Base-by-base conservation (phyloP, 345 rosid genomes). In the Syzygium aqueum region DNA sequence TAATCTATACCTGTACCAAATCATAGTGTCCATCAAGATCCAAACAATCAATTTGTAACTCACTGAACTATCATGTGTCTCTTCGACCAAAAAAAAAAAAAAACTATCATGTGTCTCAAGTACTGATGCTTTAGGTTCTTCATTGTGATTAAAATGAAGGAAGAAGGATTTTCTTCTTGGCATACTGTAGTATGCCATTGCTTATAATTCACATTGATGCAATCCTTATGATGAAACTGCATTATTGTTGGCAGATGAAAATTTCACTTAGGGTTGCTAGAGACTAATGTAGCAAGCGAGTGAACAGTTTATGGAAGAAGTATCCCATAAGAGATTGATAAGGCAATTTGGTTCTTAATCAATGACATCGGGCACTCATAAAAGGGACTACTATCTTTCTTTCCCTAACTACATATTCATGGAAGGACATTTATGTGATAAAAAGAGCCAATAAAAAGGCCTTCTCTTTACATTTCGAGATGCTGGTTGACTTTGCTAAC, bases 1-100 rank as follows among this genome's bases (percentile, higher is more conserved):
- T 91, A 85, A 67, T 88, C 92, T 22, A 93, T 92, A 14, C 92
- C 92, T 92, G 86, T 25, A 37, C 12, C n/a, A 46, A 88, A 86
- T 40, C 40, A 53, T 52, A 33, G 46, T 3, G 46, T 27, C 49
- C 51, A 37, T 56, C 22, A 57, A 59, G 15, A 13, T 85, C 86
- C 77, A 13, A 85, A 30, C 16, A 30, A 65, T 33, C 51, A 43
- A 46, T 22, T 85, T 19, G 28, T 25, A 25, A 25, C 25, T 57
- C 28, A 53, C 9, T 17, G 1, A 54, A 33, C 43, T 23, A 54
- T 12, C 43, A 14, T 17, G 65, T 5, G 65, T 33, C 40, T 30
- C 14, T n/a, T n/a, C n/a, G n/a, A n/a, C n/a, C n/a, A n/a, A n/a
- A n/a, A n/a, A n/a, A n/a, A n/a, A n/a, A n/a, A n/a, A n/a, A n/a